A percentile compares a stretch with the other conserved stretches of the same genome.
These are phyloP conservation scores for Grosmannia serpens DNA, from an alignment of 2,329 filamentous ascomycete species.

Conservation along the genomic window DNA sequence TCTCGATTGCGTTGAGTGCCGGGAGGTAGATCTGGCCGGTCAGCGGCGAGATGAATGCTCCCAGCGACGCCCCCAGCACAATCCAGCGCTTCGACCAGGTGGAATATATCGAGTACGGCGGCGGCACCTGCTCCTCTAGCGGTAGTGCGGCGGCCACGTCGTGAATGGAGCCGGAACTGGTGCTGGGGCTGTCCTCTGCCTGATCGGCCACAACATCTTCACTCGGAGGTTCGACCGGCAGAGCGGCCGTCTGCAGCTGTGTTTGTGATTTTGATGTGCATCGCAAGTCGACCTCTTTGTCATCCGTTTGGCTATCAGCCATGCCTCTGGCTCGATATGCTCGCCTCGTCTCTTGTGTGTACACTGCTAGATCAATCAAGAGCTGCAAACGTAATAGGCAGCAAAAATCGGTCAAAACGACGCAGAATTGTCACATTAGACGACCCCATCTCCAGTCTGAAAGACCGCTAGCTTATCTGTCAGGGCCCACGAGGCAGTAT, in stretches of 20 bases:
- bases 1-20: constrained; percentile 34
- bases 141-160: neutral
- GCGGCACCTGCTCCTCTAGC: constrained; percentile 6
- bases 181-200: neutral
- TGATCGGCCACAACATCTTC: neutral
- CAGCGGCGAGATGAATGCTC: constrained; percentile 31
- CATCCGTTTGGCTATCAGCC: neutral
- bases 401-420: neutral
- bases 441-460: neutral
- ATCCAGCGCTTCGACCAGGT: constrained; percentile 27
- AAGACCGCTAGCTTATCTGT: neutral
- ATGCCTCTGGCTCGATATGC: neutral
- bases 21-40: constrained; percentile 43
- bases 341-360: no score
- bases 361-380: no score
- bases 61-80: constrained; percentile 24
- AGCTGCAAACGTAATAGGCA: neutral
- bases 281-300: neutral
- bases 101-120: constrained; percentile 25
- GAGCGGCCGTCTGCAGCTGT: neutral
- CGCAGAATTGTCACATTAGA: neutral
- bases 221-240: neutral
- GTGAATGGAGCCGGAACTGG: neutral
- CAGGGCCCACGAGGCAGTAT: neutral
- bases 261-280: neutral